Evolutionary conservation across 164 flowering plant genomes (phyloP).

Genomic region (Brasenia schreberi): DNA sequence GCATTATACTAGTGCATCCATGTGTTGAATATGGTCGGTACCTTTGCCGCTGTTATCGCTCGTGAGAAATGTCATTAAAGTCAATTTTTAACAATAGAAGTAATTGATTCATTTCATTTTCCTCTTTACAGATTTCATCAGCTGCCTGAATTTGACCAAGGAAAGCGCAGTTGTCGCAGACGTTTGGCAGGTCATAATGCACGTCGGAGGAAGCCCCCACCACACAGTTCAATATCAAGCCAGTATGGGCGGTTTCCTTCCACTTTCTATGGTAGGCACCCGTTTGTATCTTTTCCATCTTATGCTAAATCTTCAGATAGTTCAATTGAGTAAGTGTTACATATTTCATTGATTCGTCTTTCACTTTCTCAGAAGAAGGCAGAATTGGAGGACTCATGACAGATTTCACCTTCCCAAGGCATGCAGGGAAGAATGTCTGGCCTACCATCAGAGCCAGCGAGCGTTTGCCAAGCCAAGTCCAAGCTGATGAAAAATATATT

Average conservation of each 20-base stretch:
- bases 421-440: constrained; percentile 34
- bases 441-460: constrained; percentile 28
- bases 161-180: constrained; percentile 89
- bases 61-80: no score
- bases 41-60: no score
- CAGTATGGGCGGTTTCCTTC: constrained; percentile 48
- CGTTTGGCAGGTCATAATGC: constrained; percentile 96
- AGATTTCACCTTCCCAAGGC: constrained; percentile 52
- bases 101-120: no score
- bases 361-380: constrained; percentile 34
- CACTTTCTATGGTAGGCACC: constrained; percentile 45
- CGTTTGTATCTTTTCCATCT: not conserved
- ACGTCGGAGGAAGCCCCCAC: constrained; percentile 90
- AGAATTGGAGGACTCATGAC: constrained; percentile 50
- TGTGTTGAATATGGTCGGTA: no score
- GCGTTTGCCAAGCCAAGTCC: constrained; percentile 9
- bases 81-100: no score
- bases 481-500: constrained; percentile 5
- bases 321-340: not conserved
- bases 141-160: constrained; percentile 90
- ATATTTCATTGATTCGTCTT: not conserved
- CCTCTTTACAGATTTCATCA: constrained; percentile 62
- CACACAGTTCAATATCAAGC: constrained; percentile 40
- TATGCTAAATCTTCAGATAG: not conserved
- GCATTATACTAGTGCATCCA: no score